Evolutionary conservation across 768 basidiomycete genomes (phyloP), one percentile per base, ranked within the genome.

Genomic region (Roridomyces roridus): DNA sequence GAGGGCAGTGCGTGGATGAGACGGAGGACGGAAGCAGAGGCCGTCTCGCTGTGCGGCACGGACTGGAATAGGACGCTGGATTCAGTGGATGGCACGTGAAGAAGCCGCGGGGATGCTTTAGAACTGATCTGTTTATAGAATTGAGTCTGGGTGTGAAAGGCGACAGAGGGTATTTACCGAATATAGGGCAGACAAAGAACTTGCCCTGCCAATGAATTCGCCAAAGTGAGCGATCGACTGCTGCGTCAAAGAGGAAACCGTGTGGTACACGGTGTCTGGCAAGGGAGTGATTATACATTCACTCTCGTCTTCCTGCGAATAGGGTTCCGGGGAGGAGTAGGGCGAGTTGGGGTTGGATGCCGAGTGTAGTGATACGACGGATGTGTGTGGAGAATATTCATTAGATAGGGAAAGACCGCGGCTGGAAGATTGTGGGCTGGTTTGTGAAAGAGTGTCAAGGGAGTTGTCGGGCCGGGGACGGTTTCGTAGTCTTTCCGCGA

Each of bases 161-260:
- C 25, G 34, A 11, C 24, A 40, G 7, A n/a, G 7, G 0, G 17
- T 37, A 63, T 72, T 50, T 55, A 83, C 82, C 55, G 76, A 75
- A 66, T 80, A 77, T 20, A 83, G 59, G 20, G 81, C 77, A 59
- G 77, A 79, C 24, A 82, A 68, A 4, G 80, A 61, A 40, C 79
- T 79, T n/a, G 80, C 81, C 31, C 71, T 65, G 8, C 81, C 81
- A 49, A 83, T 71, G 62, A 72, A 82, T 64, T 85, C 82, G 12
- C 80, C 80, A 49, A 77, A 74, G 56, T 81, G 76, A 6, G 75
- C 80, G 15, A 82, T 46, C 12, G 79, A 78, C 9, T 80, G 68
- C 25, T 80, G 76, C 3, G 80, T 74, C 23, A 81, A 63, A 5
- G 72, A 67, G 12, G 77, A 75, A 0, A 77, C 77, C 12, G 75